Conservation (phyloP, 2,329 filamentous ascomycete genomes). For the Chalaropsis ovoidea region DNA sequence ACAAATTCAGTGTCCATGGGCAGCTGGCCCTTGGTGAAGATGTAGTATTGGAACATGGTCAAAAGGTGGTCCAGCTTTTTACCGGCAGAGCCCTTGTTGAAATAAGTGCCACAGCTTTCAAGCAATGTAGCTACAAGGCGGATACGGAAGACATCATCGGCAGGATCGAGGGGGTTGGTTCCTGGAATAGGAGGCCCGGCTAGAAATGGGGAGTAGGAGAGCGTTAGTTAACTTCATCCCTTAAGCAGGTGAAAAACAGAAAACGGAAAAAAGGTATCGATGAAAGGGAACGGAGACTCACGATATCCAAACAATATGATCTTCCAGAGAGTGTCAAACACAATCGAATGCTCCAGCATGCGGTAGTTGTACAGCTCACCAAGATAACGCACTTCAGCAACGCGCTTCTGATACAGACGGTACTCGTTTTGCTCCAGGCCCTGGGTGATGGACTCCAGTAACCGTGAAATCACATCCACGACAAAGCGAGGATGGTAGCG, state of each 20-base stretch:
- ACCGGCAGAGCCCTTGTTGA: slow-evolving; percentile 81
- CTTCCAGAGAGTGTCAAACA: slow-evolving; percentile 92
- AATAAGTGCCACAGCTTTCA: slow-evolving; percentile 93
- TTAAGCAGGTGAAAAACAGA: background rate
- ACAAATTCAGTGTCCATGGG: slow-evolving; percentile 98
- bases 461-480: slow-evolving; percentile 80
- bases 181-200: slow-evolving; percentile 74
- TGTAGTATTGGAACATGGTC: slow-evolving; percentile 94
- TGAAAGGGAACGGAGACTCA: slow-evolving; percentile 32
- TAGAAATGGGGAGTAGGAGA: slow-evolving; percentile 29
- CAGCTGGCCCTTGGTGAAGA: slow-evolving; percentile 75
- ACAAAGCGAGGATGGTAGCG: slow-evolving; percentile 88
- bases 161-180: slow-evolving; percentile 68
- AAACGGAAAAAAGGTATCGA: background rate
- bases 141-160: slow-evolving; percentile 93
- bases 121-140: slow-evolving; percentile 79
- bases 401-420: slow-evolving; percentile 87
- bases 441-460: slow-evolving; percentile 77
- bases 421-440: slow-evolving; percentile 95
- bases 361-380: slow-evolving; percentile 96
- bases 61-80: slow-evolving; percentile 98
- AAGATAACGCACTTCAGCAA: slow-evolving; percentile 92
- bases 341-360: slow-evolving; percentile 86
- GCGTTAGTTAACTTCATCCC: background rate
- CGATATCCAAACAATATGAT: slow-evolving; percentile 86